Conservation (phyloP, 2,329 filamentous ascomycete genomes). For the Drechslerella stenobrocha region DNA sequence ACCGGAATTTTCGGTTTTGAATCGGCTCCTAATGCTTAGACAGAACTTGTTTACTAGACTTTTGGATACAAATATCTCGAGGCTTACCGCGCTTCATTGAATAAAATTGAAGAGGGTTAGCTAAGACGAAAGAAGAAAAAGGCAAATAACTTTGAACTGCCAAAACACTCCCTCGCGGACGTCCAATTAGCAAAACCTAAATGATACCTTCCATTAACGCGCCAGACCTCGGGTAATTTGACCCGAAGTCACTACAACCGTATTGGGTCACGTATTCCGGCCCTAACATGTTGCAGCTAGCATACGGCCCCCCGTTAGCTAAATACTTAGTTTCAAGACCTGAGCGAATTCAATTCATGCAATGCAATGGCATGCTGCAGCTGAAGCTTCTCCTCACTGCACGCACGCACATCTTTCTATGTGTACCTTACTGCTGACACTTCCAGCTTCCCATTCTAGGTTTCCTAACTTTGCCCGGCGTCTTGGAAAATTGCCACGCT, state of each 20-base stretch:
- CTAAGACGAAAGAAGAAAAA: background rate
- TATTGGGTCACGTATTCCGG: too few species aligned
- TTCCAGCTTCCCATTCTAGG: slow-evolving; percentile 4
- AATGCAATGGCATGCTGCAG: background rate
- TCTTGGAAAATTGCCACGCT: background rate
- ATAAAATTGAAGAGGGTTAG: too few species aligned
- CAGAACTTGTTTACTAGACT: too few species aligned
- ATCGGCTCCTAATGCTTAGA: too few species aligned
- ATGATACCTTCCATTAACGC: slow-evolving; percentile 2
- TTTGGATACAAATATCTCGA: too few species aligned
- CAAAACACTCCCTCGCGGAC: background rate
- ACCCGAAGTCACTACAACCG: background rate
- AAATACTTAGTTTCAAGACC: too few species aligned
- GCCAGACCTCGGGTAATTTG: background rate
- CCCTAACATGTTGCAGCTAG: too few species aligned
- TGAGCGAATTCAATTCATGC: too few species aligned
- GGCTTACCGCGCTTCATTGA: too few species aligned
- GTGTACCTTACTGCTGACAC: slow-evolving; percentile 7
- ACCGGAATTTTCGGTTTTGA: too few species aligned
- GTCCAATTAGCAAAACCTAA: background rate
- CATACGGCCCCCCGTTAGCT: too few species aligned
- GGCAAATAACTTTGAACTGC: background rate
- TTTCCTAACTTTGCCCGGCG: background rate
- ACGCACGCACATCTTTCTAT: background rate
- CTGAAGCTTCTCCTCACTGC: background rate